A percentile compares a stretch with the other conserved stretches of the same genome.
phyloP scores from a whole-genome alignment of 2,329 filamentous ascomycete species.

The Cryoendolithus antarcticus region DNA sequence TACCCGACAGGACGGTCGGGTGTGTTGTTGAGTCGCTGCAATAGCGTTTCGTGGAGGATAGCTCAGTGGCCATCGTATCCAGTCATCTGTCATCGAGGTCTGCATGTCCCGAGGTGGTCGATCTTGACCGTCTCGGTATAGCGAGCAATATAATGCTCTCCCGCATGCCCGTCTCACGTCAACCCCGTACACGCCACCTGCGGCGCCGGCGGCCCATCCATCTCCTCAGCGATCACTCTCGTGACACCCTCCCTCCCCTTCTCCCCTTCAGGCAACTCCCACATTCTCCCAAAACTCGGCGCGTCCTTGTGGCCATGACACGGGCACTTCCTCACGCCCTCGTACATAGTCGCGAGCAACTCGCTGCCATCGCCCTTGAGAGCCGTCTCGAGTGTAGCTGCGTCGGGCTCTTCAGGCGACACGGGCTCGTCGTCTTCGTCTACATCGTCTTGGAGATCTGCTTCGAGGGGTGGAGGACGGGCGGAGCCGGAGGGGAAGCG shows the following conservation, averaged over 20 bases:
- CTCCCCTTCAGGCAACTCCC: constrained; percentile 17
- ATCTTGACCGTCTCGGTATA: too few species aligned
- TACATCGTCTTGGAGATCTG: constrained; percentile 13
- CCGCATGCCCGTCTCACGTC: too few species aligned
- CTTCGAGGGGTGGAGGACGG: constrained; percentile 12
- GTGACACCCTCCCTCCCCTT: constrained; percentile 13
- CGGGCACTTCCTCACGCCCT: constrained; percentile 17
- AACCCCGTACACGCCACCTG: too few species aligned
- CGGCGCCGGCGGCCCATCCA: too few species aligned
- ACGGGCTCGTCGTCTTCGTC: constrained; percentile 18
- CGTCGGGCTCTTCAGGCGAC: constrained; percentile 17
- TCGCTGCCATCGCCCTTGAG: constrained; percentile 18
- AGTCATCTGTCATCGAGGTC: too few species aligned
- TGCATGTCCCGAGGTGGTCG: too few species aligned
- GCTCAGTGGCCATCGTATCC: too few species aligned
- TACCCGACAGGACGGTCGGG: too few species aligned
- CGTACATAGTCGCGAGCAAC: constrained; percentile 15
- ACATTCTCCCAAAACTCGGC: constrained; percentile 18
- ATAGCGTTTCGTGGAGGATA: too few species aligned
- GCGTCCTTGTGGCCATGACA: constrained; percentile 18
- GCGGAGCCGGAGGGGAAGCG: constrained; percentile 20
- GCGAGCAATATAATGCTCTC: too few species aligned
- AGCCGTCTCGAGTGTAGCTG: constrained; percentile 13
- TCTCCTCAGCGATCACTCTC: constrained; percentile 16
- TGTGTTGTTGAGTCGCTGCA: too few species aligned